A percentile compares a stretch with the other conserved stretches of the same genome.
Conservation (phyloP, 179 eudicot genomes). For the Beta corolliflora region DNA sequence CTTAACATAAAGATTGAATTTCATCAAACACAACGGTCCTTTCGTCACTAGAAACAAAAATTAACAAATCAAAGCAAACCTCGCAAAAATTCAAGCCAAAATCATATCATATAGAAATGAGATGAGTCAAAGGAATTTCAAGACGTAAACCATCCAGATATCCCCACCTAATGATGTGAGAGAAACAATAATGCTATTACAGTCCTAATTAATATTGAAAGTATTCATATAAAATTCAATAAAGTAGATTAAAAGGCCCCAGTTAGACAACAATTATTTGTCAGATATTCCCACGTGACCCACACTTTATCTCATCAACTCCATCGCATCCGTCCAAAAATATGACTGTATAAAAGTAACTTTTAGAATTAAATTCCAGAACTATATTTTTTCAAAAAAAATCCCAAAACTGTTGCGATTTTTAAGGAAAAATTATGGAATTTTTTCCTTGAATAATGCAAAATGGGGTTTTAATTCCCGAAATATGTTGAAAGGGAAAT, state of each 20-base stretch:
- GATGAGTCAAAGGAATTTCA: background rate
- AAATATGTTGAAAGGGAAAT: too few species aligned
- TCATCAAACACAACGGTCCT: too few species aligned
- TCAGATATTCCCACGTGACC: slow-evolving; percentile 18
- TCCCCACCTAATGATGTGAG: slow-evolving; percentile 16
- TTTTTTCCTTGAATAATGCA: too few species aligned
- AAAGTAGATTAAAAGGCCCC: background rate
- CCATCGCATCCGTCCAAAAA: slow-evolving; percentile 11
- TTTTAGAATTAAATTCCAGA: too few species aligned
- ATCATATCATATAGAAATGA: background rate
- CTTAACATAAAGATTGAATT: too few species aligned
- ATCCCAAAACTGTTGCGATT: too few species aligned
- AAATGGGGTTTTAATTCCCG: too few species aligned
- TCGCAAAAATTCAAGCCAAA: background rate
- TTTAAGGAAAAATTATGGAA: too few species aligned
- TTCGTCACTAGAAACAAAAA: background rate
- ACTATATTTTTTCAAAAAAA: too few species aligned
- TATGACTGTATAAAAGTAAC: background rate
- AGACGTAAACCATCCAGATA: background rate
- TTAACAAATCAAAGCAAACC: background rate
- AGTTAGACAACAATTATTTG: background rate
- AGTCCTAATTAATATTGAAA: background rate
- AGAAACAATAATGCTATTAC: background rate
- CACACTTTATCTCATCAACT: slow-evolving; percentile 10
- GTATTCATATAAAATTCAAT: slow-evolving; percentile 5